Base-by-base conservation (phyloP, 345 rosid genomes). In the Erysimum cheiranthoides region DNA sequence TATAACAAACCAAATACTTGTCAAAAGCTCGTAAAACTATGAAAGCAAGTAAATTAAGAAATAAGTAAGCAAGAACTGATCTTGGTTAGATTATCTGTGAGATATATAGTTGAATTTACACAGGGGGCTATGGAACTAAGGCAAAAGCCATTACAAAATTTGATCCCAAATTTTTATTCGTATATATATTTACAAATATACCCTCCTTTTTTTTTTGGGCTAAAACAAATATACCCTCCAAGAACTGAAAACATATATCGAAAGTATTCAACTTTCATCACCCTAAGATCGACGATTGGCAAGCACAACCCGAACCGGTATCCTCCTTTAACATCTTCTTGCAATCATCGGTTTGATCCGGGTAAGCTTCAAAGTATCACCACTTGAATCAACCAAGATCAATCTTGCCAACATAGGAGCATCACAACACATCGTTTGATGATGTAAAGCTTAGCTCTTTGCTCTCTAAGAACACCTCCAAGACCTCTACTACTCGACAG, bases 331-430 rank as follows among this genome's bases (percentile, higher is more conserved):
- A 25, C 31, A 68, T 12, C 64, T 43, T 76, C 65, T 43, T 39
- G 75, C 58, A 43, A 43, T 61, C 58, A 32, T 53, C 31, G 50
- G 75, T 61, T 61, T 32, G 27, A 45, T 59, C n/a, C 47, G 54
- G 56, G 60, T 68, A 4, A 76, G 53, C 45, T 68, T 60, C 79
- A 31, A n/a, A 16, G 61, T 14, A 58, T 30, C 21, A 35, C 38
- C 4, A 45, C 49, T 66, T n/a, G 66, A 50, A 66, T 43, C 64
- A 57, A 59, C 46, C 47, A 59, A 40, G 68, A 68, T 80, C 73
- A 91, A 65, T 91, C 98, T 78, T 90, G 91, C 96, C 96, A 90
- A 62, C 89, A 90, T 66, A 90, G 79, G 25, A 90, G 89, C 96
- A 90, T 93, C 70, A 89, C 89, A 8, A 93, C 96, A 71, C 98